These are phyloP conservation scores for Carex pumila DNA, from an alignment of 176 grass and related monocot species.

Conservation along the genomic window DNA sequence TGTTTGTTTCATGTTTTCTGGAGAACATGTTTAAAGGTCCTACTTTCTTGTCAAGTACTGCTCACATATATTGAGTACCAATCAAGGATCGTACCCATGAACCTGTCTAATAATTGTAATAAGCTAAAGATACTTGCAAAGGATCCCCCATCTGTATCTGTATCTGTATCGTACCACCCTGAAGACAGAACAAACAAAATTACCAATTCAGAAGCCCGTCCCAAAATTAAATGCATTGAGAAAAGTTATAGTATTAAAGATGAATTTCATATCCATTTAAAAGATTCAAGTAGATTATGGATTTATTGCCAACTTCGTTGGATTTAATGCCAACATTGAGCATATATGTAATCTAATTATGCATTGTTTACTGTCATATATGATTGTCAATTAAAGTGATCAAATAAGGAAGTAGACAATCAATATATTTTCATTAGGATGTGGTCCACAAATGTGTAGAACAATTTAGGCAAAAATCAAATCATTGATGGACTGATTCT, in stretches of 20 bases:
- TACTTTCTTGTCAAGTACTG: background rate
- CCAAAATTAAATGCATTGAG: background rate
- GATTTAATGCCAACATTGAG: no score
- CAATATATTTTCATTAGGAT: no score
- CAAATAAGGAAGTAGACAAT: no score
- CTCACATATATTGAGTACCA: background rate
- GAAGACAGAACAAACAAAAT: background rate
- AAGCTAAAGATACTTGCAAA: slow-evolving; percentile 52
- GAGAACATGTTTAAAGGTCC: background rate
- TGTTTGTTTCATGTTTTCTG: background rate
- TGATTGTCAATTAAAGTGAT: no score
- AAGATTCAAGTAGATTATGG: no score
- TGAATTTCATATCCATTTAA: background rate
- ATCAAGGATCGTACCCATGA: background rate
- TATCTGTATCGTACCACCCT: slow-evolving; percentile 84
- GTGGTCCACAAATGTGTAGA: no score
- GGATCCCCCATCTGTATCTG: no score
- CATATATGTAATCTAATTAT: no score
- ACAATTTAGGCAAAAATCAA: no score
- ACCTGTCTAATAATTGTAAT: background rate
- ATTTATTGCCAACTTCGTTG: no score
- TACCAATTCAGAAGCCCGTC: background rate
- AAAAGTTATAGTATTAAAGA: background rate
- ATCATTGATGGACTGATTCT: no score
- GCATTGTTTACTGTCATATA: no score